A percentile compares a stretch with the other conserved stretches of the same genome.
Evolutionary conservation across 805 yeast genomes (phyloP).

Genomic region (Yarrowia porcina): DNA sequence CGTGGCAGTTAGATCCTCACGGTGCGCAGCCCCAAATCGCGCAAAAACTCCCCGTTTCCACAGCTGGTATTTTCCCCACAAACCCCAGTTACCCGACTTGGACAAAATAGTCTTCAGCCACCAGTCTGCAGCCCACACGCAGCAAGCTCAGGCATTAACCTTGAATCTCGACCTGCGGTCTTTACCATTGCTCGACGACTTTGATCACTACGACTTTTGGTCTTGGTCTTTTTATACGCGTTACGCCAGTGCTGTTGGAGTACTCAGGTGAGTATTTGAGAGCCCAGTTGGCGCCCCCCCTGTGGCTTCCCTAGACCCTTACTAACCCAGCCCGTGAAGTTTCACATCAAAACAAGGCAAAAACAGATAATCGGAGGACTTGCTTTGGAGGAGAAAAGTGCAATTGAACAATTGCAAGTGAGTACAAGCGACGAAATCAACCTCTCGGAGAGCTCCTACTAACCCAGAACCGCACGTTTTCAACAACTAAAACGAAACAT

Average conservation of each 20-base stretch:
- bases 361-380: too few species aligned
- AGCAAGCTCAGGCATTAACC: conserved; percentile 20
- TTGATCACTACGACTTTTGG: neutral
- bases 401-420: neutral
- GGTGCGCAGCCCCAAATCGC: neutral
- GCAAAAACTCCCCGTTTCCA: neutral
- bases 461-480: neutral
- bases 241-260: neutral
- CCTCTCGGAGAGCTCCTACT: neutral
- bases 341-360: neutral
- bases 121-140: conserved; percentile 3
- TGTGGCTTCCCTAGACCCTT: neutral
- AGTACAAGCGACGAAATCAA: neutral
- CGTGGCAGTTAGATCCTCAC: neutral
- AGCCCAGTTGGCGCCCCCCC: too few species aligned
- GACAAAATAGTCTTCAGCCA: neutral
- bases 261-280: neutral
- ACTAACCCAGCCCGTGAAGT: conserved; percentile 1
- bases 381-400: neutral
- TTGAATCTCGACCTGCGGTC: conserved; percentile 9
- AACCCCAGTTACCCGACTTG: conserved; percentile 2
- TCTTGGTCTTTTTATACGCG: neutral
- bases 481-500: neutral
- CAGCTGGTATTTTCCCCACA: neutral
- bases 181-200: conserved; percentile 20